Conservation (phyloP, 164 flowering plant genomes). For the Vitis riparia region DNA sequence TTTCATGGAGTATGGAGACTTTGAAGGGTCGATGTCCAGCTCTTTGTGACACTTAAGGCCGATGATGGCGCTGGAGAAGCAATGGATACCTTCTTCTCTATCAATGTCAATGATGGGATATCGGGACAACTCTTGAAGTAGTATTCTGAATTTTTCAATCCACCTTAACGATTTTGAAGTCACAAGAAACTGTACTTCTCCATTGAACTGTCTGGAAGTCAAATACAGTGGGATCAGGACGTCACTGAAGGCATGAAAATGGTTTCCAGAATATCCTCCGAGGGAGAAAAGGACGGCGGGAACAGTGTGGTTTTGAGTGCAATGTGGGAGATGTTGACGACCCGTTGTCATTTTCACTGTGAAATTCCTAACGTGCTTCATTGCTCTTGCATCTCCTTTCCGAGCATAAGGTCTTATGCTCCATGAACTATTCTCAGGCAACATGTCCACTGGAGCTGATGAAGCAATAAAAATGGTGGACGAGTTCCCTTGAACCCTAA, state of each 20-base stretch:
- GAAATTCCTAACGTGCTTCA: slow-evolving; percentile 34
- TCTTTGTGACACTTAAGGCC: slow-evolving; percentile 61
- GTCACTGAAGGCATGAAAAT: slow-evolving; percentile 75
- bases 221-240: slow-evolving; percentile 58
- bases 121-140: slow-evolving; percentile 45
- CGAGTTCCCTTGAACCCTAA: slow-evolving; percentile 53
- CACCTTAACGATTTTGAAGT: slow-evolving; percentile 38
- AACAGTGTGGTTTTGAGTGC: slow-evolving; percentile 41
- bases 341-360: slow-evolving; percentile 21
- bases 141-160: slow-evolving; percentile 31
- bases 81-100: slow-evolving; percentile 39
- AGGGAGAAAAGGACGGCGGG: slow-evolving; percentile 71
- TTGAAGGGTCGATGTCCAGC: slow-evolving; percentile 43
- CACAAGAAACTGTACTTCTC: slow-evolving; percentile 65
- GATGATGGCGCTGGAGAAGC: slow-evolving; percentile 44
- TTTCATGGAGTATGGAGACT: slow-evolving; percentile 40
- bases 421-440: slow-evolving; percentile 36
- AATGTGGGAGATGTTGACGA: slow-evolving; percentile 30
- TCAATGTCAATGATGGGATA: slow-evolving; percentile 55
- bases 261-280: slow-evolving; percentile 71
- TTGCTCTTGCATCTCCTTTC: slow-evolving; percentile 43
- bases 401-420: slow-evolving; percentile 67
- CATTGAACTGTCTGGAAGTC: slow-evolving; percentile 42
- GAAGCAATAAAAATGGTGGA: slow-evolving; percentile 41
- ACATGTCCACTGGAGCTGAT: slow-evolving; percentile 2